Evolutionary conservation across 2,329 filamentous ascomycete genomes (phyloP).

Genomic region (Paraphoma sp.): DNA sequence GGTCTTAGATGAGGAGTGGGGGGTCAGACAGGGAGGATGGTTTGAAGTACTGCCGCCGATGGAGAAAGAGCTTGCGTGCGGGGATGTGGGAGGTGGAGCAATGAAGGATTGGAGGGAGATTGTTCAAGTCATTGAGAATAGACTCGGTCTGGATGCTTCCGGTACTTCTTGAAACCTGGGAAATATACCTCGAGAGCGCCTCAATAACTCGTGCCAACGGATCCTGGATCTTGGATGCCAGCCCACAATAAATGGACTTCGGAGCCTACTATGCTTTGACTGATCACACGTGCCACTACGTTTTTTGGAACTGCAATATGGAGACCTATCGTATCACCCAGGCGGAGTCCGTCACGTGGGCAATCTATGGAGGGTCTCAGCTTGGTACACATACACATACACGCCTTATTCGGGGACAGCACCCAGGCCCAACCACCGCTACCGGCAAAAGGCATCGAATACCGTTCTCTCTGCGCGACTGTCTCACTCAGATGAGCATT

Average conservation of each 20-base stretch:
- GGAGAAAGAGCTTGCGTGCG: slow-evolving; percentile 81
- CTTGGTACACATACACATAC: no score
- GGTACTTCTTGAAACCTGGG: not conserved
- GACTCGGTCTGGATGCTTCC: slow-evolving; percentile 28
- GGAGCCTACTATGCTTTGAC: not conserved
- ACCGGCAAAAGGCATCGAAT: no score
- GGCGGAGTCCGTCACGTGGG: no score
- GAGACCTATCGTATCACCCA: no score
- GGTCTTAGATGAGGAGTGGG: slow-evolving; percentile 78
- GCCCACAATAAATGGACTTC: not conserved
- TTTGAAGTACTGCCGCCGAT: slow-evolving; percentile 76
- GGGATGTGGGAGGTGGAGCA: slow-evolving; percentile 79
- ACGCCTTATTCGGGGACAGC: no score
- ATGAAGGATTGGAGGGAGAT: slow-evolving; percentile 85
- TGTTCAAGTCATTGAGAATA: slow-evolving; percentile 66
- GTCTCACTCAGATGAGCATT: no score
- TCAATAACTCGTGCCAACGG: not conserved
- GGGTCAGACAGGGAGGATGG: slow-evolving; percentile 55
- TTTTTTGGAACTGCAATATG: no score
- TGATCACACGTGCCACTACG: no score
- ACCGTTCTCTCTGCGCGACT: no score
- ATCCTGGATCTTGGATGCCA: not conserved
- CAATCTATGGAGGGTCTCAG: no score
- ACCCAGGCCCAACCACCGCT: no score
- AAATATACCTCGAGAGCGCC: not conserved